Evolutionary conservation across 371 early-diverging fungal species (phyloP), one percentile per base, ranked within the genome.

Genomic region (Choanephora cucurbitarum): DNA sequence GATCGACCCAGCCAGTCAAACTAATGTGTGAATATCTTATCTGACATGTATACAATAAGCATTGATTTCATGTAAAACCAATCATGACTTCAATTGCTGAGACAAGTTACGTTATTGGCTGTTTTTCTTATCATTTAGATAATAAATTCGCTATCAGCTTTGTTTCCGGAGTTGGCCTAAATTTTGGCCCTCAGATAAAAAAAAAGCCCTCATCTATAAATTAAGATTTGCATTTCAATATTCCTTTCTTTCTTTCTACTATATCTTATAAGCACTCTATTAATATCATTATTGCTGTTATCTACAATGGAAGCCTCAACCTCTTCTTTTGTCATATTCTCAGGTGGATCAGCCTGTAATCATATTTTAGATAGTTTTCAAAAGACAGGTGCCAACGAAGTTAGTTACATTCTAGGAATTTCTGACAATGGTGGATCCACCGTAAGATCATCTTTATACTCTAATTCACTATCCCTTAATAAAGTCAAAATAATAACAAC

Each of bases 261-360:
- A n/a, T n/a, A n/a, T n/a, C n/a, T 17, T 44, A 10, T 34, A 8
- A 19, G 19, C 43, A 43, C n/a, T n/a, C n/a, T 43, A n/a, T 7
- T 8, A 32, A 32, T 40, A 11, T 39, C n/a, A n/a, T n/a, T n/a
- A n/a, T 34, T 22, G 23, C 24, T 46, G 7, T 31, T 37, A 46
- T 15, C n/a, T 23, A 39, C 1, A 15, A 40, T 41, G 14, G 11
- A 39, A n/a, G 33, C 18, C 14, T n/a, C 34, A 24, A 40, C 41
- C 14, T 49, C 56, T 11, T 58, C 59, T 9, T 60, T 86, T 58
- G 70, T 84, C 43, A 75, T 88, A 7, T 81, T 90, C 64, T 86
- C 86, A 23, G 90, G 90, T 45, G 90, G 90, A 42, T 81, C 87
- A 19, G 90, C 89, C 18, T 85, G 87, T 49, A 90, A 90, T 62